These are phyloP conservation scores for Podospora fimiseda DNA, from an alignment of 495 filamentous ascomycete species.

Conservation along the genomic window DNA sequence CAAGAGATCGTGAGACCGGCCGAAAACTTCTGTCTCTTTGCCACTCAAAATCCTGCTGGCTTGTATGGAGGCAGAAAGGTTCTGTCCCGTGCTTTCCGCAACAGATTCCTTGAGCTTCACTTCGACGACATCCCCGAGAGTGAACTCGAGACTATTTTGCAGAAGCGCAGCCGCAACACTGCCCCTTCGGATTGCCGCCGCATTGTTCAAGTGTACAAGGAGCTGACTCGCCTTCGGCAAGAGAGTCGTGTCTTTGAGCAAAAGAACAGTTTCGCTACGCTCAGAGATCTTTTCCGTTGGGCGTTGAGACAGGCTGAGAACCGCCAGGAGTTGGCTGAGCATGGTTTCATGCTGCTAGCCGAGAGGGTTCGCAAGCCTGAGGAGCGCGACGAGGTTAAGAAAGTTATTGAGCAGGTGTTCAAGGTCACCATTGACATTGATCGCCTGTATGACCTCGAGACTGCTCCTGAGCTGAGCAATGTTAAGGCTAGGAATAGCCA, in stretches of 20 bases:
- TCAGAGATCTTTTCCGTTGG: slow-evolving; percentile 96
- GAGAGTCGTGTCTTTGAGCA: slow-evolving; percentile 89
- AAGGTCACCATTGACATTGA: slow-evolving; percentile 73
- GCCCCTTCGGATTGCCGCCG: slow-evolving; percentile 84
- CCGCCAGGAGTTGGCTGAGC: slow-evolving; percentile 78
- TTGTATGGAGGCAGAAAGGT: slow-evolving; percentile 92
- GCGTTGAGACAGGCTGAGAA: slow-evolving; percentile 80
- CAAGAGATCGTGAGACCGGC: slow-evolving; percentile 90
- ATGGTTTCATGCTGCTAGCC: slow-evolving; percentile 92
- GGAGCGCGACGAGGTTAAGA: slow-evolving; percentile 76
- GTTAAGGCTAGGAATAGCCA: slow-evolving; percentile 44
- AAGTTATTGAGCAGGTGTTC: slow-evolving; percentile 88
- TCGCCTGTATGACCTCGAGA: slow-evolving; percentile 57
- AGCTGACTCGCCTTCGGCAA: slow-evolving; percentile 82
- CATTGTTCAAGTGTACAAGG: slow-evolving; percentile 92
- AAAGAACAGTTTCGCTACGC: slow-evolving; percentile 92
- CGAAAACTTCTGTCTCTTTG: slow-evolving; percentile 94
- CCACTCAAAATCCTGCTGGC: slow-evolving; percentile 97
- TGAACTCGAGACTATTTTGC: slow-evolving; percentile 88
- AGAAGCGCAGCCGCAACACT: slow-evolving; percentile 74
- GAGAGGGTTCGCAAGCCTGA: slow-evolving; percentile 90
- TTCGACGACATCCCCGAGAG: slow-evolving; percentile 97
- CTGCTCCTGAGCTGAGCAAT: slow-evolving; percentile 48
- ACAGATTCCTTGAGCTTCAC: slow-evolving; percentile 93
- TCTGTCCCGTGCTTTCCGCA: slow-evolving; percentile 88